Evolutionary conservation across 108 stramenopile genomes (phyloP).

Genomic region (Aurantiochytrium sp.): DNA sequence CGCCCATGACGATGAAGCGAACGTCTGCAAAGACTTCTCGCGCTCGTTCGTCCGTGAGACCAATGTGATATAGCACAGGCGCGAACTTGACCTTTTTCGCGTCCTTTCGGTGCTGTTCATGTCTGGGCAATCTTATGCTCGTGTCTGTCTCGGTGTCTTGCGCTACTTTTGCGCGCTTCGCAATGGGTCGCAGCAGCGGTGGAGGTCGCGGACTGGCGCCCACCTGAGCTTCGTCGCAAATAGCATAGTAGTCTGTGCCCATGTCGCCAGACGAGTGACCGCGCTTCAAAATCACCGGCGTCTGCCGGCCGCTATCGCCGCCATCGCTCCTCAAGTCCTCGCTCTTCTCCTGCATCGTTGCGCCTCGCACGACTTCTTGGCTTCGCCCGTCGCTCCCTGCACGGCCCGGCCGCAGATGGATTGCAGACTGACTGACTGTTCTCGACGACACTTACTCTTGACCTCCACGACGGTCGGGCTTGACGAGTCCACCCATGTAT

Average conservation of each 20-base stretch:
- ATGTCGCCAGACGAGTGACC: background rate
- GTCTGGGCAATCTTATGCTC: too few relatives aligned
- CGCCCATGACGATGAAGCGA: background rate
- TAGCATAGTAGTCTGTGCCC: background rate
- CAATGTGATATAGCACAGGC: background rate
- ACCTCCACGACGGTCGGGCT: too few relatives aligned
- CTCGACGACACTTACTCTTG: too few relatives aligned
- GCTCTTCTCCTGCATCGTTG: background rate
- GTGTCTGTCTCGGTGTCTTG: too few relatives aligned
- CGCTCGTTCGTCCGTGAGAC: background rate
- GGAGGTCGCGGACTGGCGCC: background rate
- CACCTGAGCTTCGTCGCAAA: background rate
- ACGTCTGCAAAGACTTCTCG: background rate
- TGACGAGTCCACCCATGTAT: too few relatives aligned
- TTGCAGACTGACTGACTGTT: too few relatives aligned
- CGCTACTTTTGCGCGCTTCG: background rate
- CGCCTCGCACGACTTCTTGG: too few relatives aligned
- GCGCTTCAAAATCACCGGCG: background rate
- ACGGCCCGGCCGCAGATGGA: too few relatives aligned
- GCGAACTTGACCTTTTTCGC: background rate
- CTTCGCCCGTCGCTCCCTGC: too few relatives aligned
- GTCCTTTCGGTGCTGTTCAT: too few relatives aligned
- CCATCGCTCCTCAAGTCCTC: background rate
- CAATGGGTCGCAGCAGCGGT: background rate
- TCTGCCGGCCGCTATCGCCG: background rate